phyloP scores from a whole-genome alignment of 164 flowering plant species.

The Vitis rupestris region DNA sequence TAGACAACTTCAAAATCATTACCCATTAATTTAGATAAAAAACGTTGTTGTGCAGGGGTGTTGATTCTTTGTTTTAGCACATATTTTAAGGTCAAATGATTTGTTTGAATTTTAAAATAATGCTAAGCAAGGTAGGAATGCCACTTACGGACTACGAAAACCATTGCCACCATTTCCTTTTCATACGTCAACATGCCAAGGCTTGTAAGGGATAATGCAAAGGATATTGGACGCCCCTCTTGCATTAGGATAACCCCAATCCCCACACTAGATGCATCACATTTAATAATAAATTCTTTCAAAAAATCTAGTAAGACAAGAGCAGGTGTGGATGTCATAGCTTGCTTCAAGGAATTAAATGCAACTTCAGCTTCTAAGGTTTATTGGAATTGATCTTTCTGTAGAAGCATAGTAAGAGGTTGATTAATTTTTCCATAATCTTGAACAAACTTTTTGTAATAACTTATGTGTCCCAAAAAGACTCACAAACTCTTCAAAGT shows the following conservation, averaged over 20 bases:
- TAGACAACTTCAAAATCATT: too few relatives aligned
- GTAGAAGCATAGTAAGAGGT: background rate
- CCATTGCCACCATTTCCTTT: too few relatives aligned
- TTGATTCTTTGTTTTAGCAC: too few relatives aligned
- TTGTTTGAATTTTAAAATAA: too few relatives aligned
- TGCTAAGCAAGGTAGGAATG: too few relatives aligned
- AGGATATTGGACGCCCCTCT: background rate
- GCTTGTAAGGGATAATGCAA: too few relatives aligned
- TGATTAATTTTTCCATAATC: background rate
- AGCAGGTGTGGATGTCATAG: background rate
- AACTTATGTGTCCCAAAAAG: background rate
- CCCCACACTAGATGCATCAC: background rate
- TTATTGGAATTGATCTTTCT: constrained; percentile 6
- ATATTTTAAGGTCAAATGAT: too few relatives aligned
- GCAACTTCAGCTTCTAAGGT: background rate
- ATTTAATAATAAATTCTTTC: background rate
- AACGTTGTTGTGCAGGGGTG: too few relatives aligned
- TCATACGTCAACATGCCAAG: too few relatives aligned
- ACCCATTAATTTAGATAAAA: too few relatives aligned
- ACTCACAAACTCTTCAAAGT: background rate
- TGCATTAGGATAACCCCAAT: background rate
- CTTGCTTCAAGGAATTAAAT: background rate
- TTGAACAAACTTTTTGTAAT: background rate
- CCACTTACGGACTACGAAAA: too few relatives aligned
- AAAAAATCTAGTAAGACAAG: background rate